These are phyloP conservation scores for Fusarium avenaceum DNA, from an alignment of 2,329 filamentous ascomycete species.

Conservation along the genomic window DNA sequence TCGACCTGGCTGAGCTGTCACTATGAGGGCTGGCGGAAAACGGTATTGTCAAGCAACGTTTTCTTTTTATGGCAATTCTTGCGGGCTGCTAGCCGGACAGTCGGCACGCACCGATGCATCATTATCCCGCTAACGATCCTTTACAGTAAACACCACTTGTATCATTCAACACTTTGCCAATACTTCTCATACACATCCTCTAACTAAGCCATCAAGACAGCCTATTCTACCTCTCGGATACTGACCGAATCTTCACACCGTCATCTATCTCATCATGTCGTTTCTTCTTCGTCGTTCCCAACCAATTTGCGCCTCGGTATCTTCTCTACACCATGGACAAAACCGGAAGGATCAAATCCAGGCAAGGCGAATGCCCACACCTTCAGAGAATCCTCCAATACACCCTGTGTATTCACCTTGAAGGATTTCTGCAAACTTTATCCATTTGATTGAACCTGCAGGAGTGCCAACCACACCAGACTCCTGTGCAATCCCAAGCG, in stretches of 20 bases:
- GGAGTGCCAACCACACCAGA: constrained; percentile 7
- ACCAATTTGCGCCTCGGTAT: constrained; percentile 41
- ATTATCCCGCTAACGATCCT: not conserved
- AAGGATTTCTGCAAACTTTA: not conserved
- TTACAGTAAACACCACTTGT: constrained; percentile 9
- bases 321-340: constrained; percentile 11
- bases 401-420: constrained; percentile 2
- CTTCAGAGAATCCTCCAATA: constrained; percentile 16
- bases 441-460: constrained; percentile 7
- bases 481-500: constrained; percentile 1
- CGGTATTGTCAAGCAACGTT: constrained; percentile 10
- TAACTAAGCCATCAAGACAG: constrained; percentile 3
- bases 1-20: constrained; percentile 31
- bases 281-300: constrained; percentile 7
- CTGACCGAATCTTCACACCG: constrained; percentile 34
- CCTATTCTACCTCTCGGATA: constrained; percentile 30
- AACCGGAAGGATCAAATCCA: constrained; percentile 11
- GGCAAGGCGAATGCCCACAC: constrained; percentile 15
- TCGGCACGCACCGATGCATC: constrained; percentile 23
- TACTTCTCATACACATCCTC: constrained; percentile 5
- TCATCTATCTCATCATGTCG: constrained; percentile 29
- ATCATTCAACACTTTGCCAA: constrained; percentile 18
- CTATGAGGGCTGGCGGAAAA: constrained; percentile 15
- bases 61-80: constrained; percentile 24
- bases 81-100: constrained; percentile 17